Evolutionary conservation across 768 basidiomycete species (phyloP).

Genomic region (Hydnomerulius pinastri): DNA sequence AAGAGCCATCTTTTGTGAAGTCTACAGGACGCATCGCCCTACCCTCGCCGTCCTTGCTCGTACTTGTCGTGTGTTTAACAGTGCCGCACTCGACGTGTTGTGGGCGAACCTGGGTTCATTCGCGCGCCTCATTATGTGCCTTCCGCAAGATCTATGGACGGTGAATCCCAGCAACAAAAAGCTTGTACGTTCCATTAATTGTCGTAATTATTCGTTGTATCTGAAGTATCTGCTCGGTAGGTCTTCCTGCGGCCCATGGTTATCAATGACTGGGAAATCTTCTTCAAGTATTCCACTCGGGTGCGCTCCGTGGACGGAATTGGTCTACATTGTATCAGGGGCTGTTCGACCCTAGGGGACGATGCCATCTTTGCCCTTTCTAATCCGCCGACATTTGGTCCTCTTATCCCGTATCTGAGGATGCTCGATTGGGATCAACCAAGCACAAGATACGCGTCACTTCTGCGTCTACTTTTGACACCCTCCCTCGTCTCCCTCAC

Average conservation of each 20-base stretch:
- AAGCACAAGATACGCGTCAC: constrained; percentile 13
- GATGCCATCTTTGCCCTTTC: constrained; percentile 28
- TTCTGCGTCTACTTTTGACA: constrained; percentile 22
- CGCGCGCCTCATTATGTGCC: constrained; percentile 21
- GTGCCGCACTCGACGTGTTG: constrained; percentile 24
- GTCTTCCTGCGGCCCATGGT: constrained; percentile 26
- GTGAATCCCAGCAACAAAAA: constrained; percentile 3
- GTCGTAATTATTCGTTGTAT: constrained; percentile 9
- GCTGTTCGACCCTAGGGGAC: constrained; percentile 12
- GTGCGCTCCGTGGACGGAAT: constrained; percentile 14
- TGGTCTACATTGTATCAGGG: neutral
- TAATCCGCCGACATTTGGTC: constrained; percentile 18
- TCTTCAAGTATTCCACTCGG: constrained; percentile 27
- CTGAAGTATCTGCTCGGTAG: too few relatives aligned
- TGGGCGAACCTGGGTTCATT: constrained; percentile 25
- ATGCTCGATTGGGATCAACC: constrained; percentile 21
- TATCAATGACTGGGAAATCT: constrained; percentile 28
- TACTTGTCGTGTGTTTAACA: constrained; percentile 25
- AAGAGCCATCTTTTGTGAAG: constrained; percentile 18
- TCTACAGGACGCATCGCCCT: neutral
- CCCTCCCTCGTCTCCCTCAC: constrained; percentile 20
- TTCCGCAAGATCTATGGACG: constrained; percentile 32
- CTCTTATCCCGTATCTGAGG: constrained; percentile 24
- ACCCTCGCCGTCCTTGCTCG: constrained; percentile 26
- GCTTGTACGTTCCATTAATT: constrained; percentile 12